Evolutionary conservation across 768 basidiomycete species (phyloP).

Genomic region (Amanita subjunquillea): DNA sequence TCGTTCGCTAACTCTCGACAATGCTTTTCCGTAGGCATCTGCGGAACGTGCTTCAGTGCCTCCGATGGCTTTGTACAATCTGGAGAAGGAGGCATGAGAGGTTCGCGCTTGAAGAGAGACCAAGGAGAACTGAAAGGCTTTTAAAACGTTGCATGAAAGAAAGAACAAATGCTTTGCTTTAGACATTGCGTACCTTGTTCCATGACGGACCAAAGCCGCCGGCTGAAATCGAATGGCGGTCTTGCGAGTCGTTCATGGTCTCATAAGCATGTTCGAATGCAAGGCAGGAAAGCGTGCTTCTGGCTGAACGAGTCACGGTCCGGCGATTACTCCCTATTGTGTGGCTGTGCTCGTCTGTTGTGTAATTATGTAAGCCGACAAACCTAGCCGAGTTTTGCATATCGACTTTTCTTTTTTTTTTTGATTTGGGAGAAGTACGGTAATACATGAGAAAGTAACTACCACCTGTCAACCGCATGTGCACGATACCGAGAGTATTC

Average conservation of each 20-base stretch:
- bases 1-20: background rate
- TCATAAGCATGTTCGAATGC: background rate
- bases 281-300: too few species aligned
- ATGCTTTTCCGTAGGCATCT: background rate
- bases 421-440: too few species aligned
- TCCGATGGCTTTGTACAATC: background rate
- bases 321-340: background rate
- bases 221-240: background rate
- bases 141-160: background rate
- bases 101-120: background rate
- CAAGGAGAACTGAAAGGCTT: background rate
- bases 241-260: background rate
- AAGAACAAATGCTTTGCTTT: background rate
- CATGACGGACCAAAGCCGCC: background rate
- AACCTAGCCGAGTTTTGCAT: too few species aligned
- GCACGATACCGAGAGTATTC: too few species aligned
- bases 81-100: background rate
- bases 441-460: too few species aligned
- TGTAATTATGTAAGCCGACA: too few species aligned
- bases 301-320: background rate
- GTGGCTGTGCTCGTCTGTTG: background rate
- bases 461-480: too few species aligned
- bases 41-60: background rate
- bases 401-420: too few species aligned
- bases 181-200: background rate